These are phyloP conservation scores for Penicillium odoratum DNA, from an alignment of 495 filamentous ascomycete genomes.

Conservation along the genomic window DNA sequence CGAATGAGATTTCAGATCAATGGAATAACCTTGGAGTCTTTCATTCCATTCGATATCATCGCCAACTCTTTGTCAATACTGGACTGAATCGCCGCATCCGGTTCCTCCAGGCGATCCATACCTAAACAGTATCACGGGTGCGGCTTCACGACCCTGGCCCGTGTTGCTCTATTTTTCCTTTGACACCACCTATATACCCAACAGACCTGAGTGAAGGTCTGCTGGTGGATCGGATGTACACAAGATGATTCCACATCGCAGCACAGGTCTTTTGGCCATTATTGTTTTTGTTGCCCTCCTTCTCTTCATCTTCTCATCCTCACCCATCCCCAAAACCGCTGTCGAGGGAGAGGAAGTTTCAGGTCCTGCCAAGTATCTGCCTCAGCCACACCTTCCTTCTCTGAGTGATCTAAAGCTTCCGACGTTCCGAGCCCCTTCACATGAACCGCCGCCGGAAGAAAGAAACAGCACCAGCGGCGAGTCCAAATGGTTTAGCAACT, in stretches of 20 bases:
- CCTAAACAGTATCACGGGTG: conserved; percentile 13
- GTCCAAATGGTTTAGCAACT: conserved; percentile 82
- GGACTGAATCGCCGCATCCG: conserved; percentile 14
- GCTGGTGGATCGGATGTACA: conserved; percentile 8
- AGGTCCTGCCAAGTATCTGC: conserved; percentile 36
- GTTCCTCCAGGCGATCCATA: conserved; percentile 16
- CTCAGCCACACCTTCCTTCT: conserved; percentile 44
- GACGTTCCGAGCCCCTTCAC: conserved; percentile 65
- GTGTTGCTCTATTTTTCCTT: conserved; percentile 6
- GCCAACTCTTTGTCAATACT: not conserved
- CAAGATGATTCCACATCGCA: conserved; percentile 46
- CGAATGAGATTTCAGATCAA: conserved; percentile 4
- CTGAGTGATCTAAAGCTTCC: conserved; percentile 39
- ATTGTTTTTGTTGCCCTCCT: conserved; percentile 46
- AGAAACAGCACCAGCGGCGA: conserved; percentile 78
- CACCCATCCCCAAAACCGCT: conserved; percentile 32
- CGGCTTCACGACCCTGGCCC: conserved; percentile 3
- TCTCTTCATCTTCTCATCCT: conserved; percentile 48
- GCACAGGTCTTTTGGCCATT: conserved; percentile 42
- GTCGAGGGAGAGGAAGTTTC: conserved; percentile 22
- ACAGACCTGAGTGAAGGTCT: conserved; percentile 8
- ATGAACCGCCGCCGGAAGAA: conserved; percentile 74
- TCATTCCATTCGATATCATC: not conserved
- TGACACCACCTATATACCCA: conserved; percentile 2
- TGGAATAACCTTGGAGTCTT: conserved; percentile 4